These are phyloP conservation scores for Ophiostoma triangulosporum DNA, from an alignment of 2,329 filamentous ascomycete genomes.

Conservation along the genomic window DNA sequence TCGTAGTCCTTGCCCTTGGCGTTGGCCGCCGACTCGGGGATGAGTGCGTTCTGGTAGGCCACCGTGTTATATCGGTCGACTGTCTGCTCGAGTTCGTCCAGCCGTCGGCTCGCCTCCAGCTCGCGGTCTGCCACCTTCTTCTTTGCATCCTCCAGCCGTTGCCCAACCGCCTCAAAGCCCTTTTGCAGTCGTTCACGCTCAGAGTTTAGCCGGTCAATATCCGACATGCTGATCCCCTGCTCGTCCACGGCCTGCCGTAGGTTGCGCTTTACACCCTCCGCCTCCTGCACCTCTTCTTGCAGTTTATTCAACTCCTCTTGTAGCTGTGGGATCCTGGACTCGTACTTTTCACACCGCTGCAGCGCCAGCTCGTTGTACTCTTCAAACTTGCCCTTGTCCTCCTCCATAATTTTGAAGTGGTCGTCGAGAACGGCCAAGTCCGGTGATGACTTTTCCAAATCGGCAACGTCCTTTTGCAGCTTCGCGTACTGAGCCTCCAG, in stretches of 20 bases:
- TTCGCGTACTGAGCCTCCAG: slow-evolving; percentile 77
- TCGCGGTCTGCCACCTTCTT: slow-evolving; percentile 75
- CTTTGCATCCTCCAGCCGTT: slow-evolving; percentile 73
- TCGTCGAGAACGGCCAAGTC: slow-evolving; percentile 75
- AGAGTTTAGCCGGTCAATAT: slow-evolving; percentile 97
- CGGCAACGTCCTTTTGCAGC: slow-evolving; percentile 74
- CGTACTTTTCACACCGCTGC: slow-evolving; percentile 79
- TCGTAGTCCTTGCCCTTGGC: slow-evolving; percentile 79
- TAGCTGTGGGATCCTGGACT: slow-evolving; percentile 65
- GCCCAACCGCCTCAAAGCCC: slow-evolving; percentile 62
- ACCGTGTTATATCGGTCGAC: slow-evolving; percentile 89
- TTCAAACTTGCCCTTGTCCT: slow-evolving; percentile 90
- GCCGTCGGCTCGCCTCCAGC: slow-evolving; percentile 66
- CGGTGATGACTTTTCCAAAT: slow-evolving; percentile 74
- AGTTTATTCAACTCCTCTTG: slow-evolving; percentile 76
- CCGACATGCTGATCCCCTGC: slow-evolving; percentile 89
- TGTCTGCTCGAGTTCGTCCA: slow-evolving; percentile 83
- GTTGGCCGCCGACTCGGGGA: slow-evolving; percentile 71
- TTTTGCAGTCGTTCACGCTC: slow-evolving; percentile 90
- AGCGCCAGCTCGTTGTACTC: slow-evolving; percentile 80
- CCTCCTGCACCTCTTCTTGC: slow-evolving; percentile 58
- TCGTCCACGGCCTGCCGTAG: slow-evolving; percentile 81
- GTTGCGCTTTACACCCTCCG: slow-evolving; percentile 65
- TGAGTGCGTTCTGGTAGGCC: slow-evolving; percentile 85
- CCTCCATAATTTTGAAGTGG: slow-evolving; percentile 84